Percentiles rank a stretch among this genome's conserved stretches.
Conservation (phyloP, 2,329 filamentous ascomycete species). For the Blastomyces percursus region DNA sequence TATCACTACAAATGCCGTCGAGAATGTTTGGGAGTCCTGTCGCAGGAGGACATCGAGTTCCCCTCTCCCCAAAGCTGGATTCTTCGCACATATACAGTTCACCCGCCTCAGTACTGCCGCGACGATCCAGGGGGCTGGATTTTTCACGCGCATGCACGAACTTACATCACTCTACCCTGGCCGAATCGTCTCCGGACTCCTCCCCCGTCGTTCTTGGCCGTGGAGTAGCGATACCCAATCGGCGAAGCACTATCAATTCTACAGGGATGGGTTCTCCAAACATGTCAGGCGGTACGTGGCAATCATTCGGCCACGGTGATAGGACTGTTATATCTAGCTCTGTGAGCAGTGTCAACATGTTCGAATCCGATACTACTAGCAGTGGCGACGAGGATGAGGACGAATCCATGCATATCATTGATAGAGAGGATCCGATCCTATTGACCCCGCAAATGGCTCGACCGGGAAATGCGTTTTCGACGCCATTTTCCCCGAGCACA, state of each 20-base stretch:
- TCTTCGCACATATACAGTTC: slow-evolving; percentile 75
- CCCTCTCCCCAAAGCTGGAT: slow-evolving; percentile 78
- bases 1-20: slow-evolving; percentile 60
- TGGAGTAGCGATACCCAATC: slow-evolving; percentile 48
- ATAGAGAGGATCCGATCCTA: slow-evolving; percentile 66
- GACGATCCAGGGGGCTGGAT: slow-evolving; percentile 80
- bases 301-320: slow-evolving; percentile 58
- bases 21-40: slow-evolving; percentile 35
- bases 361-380: slow-evolving; percentile 69
- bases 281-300: slow-evolving; percentile 52
- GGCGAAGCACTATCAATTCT: slow-evolving; percentile 35
- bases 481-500: slow-evolving; percentile 38
- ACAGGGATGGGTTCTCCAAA: slow-evolving; percentile 54
- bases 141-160: slow-evolving; percentile 90
- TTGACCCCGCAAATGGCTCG: slow-evolving; percentile 70
- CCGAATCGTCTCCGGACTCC: slow-evolving; percentile 80
- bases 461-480: slow-evolving; percentile 33
- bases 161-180: slow-evolving; percentile 87
- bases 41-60: slow-evolving; percentile 47
- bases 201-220: slow-evolving; percentile 74
- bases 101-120: slow-evolving; percentile 75
- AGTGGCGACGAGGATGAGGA: slow-evolving; percentile 56
- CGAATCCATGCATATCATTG: slow-evolving; percentile 51
- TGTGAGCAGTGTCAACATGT: slow-evolving; percentile 65
- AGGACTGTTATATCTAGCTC: slow-evolving; percentile 65